phyloP scores from a whole-genome alignment of 352 stramenopile genomes.

The Pelagophyceae sp. region DNA sequence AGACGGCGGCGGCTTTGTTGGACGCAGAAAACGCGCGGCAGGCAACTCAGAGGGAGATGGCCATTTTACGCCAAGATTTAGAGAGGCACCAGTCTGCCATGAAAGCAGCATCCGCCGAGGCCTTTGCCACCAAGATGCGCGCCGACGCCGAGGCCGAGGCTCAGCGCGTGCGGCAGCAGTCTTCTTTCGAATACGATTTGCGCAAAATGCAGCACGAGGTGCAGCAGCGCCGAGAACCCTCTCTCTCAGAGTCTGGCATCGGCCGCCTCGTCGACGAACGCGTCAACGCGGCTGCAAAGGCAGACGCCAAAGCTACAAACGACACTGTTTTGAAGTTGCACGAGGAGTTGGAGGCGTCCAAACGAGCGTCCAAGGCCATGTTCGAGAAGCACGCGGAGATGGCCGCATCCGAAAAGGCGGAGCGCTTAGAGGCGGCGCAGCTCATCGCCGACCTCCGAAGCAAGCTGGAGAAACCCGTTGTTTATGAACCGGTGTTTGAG shows the following conservation, averaged over 20 bases:
- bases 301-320: not conserved
- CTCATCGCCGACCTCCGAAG: no score
- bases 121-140: not conserved
- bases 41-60: not conserved
- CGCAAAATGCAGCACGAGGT: no score
- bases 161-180: not conserved
- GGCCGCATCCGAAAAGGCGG: no score
- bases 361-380: no score
- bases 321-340: no score
- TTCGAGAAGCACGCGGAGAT: conserved; percentile 4
- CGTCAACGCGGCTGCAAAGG: not conserved
- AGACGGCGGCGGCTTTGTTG: not conserved
- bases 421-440: no score
- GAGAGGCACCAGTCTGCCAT: not conserved
- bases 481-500: no score
- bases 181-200: no score
- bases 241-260: not conserved
- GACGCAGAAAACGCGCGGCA: not conserved
- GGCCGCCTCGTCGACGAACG: conserved; percentile 3
- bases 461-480: no score
- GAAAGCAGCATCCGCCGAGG: not conserved
- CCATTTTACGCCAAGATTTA: not conserved
- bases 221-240: no score
- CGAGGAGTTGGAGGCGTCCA: not conserved
- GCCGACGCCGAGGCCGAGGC: conserved; percentile 10